Evolutionary conservation across 225 moss, liverwort and hornwort species (phyloP), one percentile per base, ranked within the genome.

Genomic region (Pseudoscleropodium purum): DNA sequence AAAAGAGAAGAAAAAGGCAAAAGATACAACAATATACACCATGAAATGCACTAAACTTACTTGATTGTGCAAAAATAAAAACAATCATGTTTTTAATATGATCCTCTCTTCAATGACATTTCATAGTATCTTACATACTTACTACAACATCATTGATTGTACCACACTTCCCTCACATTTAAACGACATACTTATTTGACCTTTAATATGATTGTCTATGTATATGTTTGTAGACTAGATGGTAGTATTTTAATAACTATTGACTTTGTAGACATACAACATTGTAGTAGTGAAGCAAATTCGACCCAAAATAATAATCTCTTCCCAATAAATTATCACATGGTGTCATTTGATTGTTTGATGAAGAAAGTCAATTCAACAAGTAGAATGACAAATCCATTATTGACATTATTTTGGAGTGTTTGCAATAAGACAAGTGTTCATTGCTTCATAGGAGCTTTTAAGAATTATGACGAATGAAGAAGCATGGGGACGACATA

Each of bases 341-440:
- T 13, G 12, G 5, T 60, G 19, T 60, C 60, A 81, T 60, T 80
- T 18, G 5, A 29, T 60, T 81, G 19, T 18, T 12, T 1, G 0
- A 60, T 60, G 19, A 60, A 2, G 13, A 79, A n/a, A 59, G 59
- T 27, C 27, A 39, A 27, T 39, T 59, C 39, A n/a, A 79, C 3
- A 59, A 10, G 27, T n/a, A 39, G 5, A 41, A 60, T 60, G 60
- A 60, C 0, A 1, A 60, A 30, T 60, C 5, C 2, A 30, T 5
- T 60, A 29, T 39, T 39, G 31, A 43, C 18, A 30, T 33, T 45
- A 45, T 45, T 31, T 45, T 5, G 8, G 14, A 60, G 5, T 64
- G 2, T 41, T 82, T 64, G 45, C 0, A 0, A 64, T 16, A 47
- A 21, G 7, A 3, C 7, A 2, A 0, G 1, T 51, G 3, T 51